Evolutionary conservation across 352 stramenopile species (phyloP), one percentile per base, ranked within the genome.

Genomic region (Thalassiosira exigua): DNA sequence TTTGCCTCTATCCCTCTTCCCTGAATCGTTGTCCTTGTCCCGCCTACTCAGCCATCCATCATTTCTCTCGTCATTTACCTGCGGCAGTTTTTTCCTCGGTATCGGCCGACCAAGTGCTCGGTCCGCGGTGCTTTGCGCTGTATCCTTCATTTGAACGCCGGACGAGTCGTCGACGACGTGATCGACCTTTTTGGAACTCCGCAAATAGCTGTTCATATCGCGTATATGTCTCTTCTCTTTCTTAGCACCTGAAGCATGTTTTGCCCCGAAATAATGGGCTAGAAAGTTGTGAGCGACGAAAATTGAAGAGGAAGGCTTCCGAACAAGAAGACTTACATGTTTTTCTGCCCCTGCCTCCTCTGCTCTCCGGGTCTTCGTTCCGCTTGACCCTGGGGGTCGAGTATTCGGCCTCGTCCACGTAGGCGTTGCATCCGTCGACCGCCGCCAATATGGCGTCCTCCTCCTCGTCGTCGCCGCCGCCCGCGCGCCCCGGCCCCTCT

Each of bases 161-260:
- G 39, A 17, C 39, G 11, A 48, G 39, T n/a, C n/a, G 11, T 48
- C 39, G 39, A 48, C 39, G 39, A 48, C n/a, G 11, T n/a, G 11
- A 48, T 48, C 39, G 39, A n/a, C 39, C 39, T 48, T 48, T n/a
- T 48, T 48, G 11, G 39, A 48, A 11, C n/a, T 48, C 39, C n/a
- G 11, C 39, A 48, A 17, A n/a, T n/a, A n/a, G 11, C n/a, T n/a
- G 39, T 48, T 48, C 11, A 48, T 17, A 48, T 48, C 39, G 11
- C 39, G 39, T n/a, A 17, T n/a, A 48, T n/a, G n/a, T n/a, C 39
- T 48, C 39, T n/a, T n/a, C 39, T 48, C n/a, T n/a, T 48, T 48
- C 39, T 48, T 48, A 17, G 39, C 39, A n/a, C 39, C 39, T 48
- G 39, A n/a, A 48, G 11, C 39, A n/a, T 17, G n/a, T n/a, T n/a